A percentile compares a stretch with the other conserved stretches of the same genome.
Evolutionary conservation across 805 yeast genomes (phyloP).

Genomic region (Saccharomycopsis sp.): DNA sequence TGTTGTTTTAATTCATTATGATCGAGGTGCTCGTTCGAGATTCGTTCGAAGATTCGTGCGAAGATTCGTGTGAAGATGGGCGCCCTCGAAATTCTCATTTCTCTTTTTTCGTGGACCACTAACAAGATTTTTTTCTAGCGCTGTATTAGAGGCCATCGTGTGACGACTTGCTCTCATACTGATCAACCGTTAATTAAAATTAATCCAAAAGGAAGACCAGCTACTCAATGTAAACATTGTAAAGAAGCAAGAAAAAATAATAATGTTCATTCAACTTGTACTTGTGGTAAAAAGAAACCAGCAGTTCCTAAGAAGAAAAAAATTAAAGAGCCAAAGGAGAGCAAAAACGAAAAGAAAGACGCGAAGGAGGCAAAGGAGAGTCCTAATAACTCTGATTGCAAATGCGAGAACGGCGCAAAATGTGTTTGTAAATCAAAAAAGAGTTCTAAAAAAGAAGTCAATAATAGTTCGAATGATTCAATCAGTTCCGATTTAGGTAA

Average conservation of each 20-base stretch:
- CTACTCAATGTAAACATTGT: slow-evolving; percentile 86
- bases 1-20: not conserved
- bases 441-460: slow-evolving; percentile 1
- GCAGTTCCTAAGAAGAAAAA: slow-evolving; percentile 21
- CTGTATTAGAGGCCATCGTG: slow-evolving; percentile 95
- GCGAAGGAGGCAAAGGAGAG: slow-evolving; percentile 25
- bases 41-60: no score
- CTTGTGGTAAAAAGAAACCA: slow-evolving; percentile 50
- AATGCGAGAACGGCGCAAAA: slow-evolving; percentile 26
- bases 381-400: slow-evolving; percentile 33
- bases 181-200: slow-evolving; percentile 89
- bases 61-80: not conserved
- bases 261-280: slow-evolving; percentile 60
- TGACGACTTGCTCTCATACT: slow-evolving; percentile 86
- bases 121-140: slow-evolving; percentile 32
- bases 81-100: not conserved
- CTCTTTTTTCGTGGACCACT: slow-evolving; percentile 4
- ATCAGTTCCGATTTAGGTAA: not conserved
- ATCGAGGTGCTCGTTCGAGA: not conserved
- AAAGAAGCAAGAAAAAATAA: slow-evolving; percentile 64
- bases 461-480: not conserved
- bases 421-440: slow-evolving; percentile 20
- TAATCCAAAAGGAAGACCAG: slow-evolving; percentile 94
- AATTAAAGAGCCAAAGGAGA: slow-evolving; percentile 29
- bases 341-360: slow-evolving; percentile 24